A percentile compares a stretch with the other conserved stretches of the same genome.
These are phyloP conservation scores for Acidiella bohemica DNA, from an alignment of 495 filamentous ascomycete genomes.

Conservation along the genomic window DNA sequence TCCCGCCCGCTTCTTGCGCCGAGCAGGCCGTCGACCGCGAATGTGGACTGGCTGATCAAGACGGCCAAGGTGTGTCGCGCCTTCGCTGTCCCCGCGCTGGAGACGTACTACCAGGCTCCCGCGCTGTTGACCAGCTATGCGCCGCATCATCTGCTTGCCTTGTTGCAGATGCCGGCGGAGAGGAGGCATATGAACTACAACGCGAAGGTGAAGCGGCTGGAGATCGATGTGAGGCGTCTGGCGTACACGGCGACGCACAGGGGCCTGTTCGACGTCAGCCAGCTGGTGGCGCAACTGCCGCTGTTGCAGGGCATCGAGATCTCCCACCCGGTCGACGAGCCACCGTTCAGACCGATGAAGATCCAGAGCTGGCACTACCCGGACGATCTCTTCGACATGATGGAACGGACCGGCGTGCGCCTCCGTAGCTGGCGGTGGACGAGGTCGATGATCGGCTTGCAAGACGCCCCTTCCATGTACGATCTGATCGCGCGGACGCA, in stretches of 20 bases:
- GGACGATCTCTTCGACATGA: conserved; percentile 41
- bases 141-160: conserved; percentile 35
- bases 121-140: conserved; percentile 42
- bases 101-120: conserved; percentile 57
- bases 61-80: conserved; percentile 47
- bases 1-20: conserved; percentile 45
- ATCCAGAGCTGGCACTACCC: conserved; percentile 48
- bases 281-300: conserved; percentile 33
- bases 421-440: conserved; percentile 69
- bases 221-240: conserved; percentile 43
- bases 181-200: conserved; percentile 40
- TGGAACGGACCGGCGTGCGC: conserved; percentile 33
- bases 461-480: conserved; percentile 35
- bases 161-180: conserved; percentile 34
- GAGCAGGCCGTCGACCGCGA: conserved; percentile 1
- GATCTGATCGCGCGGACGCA: conserved; percentile 42
- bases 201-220: conserved; percentile 54
- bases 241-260: conserved; percentile 25
- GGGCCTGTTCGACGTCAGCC: conserved; percentile 31
- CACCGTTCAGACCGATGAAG: conserved; percentile 39
- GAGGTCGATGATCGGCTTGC: conserved; percentile 27
- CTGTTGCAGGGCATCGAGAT: conserved; percentile 42
- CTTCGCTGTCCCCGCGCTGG: conserved; percentile 62
- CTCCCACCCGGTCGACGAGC: conserved; percentile 38
- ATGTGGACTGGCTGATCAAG: conserved; percentile 46